Base-by-base conservation (phyloP, 140 eudicot genomes). In the Cichorium intybus region DNA sequence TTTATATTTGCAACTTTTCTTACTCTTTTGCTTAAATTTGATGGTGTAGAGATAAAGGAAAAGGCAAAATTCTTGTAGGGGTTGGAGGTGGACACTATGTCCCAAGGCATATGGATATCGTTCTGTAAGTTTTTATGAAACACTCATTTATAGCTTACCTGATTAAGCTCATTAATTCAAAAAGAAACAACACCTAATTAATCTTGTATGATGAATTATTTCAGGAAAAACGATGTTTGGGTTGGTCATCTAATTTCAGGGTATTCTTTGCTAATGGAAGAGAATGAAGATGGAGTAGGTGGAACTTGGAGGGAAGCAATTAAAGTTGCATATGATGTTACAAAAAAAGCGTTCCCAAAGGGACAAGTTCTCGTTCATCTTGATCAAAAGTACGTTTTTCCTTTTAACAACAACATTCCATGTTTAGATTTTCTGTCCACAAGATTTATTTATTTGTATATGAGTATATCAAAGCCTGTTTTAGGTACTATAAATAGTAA, bases 31-130 rank as follows among this genome's bases (percentile, higher is more conserved):
- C 0, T 57, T 67, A 67, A 23, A 41, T 69, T 69, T 18, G 50
- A 62, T 65, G 60, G 48, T 60, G 78, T 82, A 92, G 98, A 73
- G 60, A 75, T 41, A 69, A 71, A 59, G 95, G 76, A 31, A 79
- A 75, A 61, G 85, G 75, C 61, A 88, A 88, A 73, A 84, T 92
- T 59, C 95, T 92, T 58, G 79, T 92, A 31, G 98, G 98, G 23
- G 23, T 88, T 78, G 98, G 98, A 27, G 98, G 98, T 52, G 98
- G 98, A 56, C 96, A 92, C 75, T 92, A 88, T 81, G 96, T 77
- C 47, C 96, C 96, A n/a, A 83, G 98, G 12, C 98, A 92, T 75
- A 88, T 85, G 96, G 96, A 92, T 79, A 62, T 88, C 66, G 74
- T 88, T 33, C 39, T 61, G 97, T 91, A 81, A 91, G 96, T 76